Percentiles rank a stretch among this genome's conserved stretches.
phyloP scores from a whole-genome alignment of 2,329 filamentous ascomycete genomes.

The Fusarium caatingaense region DNA sequence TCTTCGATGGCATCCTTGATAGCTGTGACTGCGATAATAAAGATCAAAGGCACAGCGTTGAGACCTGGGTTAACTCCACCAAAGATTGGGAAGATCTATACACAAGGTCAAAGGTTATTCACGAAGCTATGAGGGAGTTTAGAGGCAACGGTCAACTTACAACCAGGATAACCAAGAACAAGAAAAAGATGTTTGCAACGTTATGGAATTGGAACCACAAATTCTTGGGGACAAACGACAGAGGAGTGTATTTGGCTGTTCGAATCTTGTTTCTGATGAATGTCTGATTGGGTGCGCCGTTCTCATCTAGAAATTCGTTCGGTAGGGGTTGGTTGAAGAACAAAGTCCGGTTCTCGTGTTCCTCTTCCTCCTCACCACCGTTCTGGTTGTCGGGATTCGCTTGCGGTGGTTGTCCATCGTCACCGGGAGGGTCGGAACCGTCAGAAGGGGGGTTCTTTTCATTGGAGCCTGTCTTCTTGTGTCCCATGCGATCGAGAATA shows the following conservation, averaged over 20 bases:
- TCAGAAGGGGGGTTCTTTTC: conserved; percentile 73
- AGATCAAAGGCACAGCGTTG: conserved; percentile 89
- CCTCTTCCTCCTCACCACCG: conserved; percentile 54
- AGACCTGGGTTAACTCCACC: conserved; percentile 90
- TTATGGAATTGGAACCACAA: conserved; percentile 98
- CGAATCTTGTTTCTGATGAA: conserved; percentile 96
- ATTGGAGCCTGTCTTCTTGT: conserved; percentile 67
- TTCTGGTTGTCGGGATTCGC: conserved; percentile 50
- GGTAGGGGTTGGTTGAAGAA: conserved; percentile 92
- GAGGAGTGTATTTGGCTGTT: conserved; percentile 95
- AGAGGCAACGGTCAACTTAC: conserved; percentile 66
- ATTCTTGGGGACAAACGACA: conserved; percentile 97
- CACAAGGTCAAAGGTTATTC: conserved; percentile 34
- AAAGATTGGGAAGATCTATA: conserved; percentile 94
- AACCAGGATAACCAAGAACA: conserved; percentile 93
- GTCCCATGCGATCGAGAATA: conserved; percentile 80
- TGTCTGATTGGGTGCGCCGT: conserved; percentile 75
- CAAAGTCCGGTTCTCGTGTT: conserved; percentile 66
- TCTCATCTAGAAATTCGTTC: conserved; percentile 78
- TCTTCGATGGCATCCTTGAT: conserved; percentile 97
- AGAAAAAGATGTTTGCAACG: conserved; percentile 97
- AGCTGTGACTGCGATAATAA: conserved; percentile 88
- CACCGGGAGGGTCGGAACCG: conserved; percentile 43
- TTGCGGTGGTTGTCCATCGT: conserved; percentile 44
- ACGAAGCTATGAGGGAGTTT: not conserved